Percentiles rank a stretch among this genome's conserved stretches.
These are phyloP conservation scores for Cordyceps farinosa DNA, from an alignment of 2,329 filamentous ascomycete species.

Conservation along the genomic window DNA sequence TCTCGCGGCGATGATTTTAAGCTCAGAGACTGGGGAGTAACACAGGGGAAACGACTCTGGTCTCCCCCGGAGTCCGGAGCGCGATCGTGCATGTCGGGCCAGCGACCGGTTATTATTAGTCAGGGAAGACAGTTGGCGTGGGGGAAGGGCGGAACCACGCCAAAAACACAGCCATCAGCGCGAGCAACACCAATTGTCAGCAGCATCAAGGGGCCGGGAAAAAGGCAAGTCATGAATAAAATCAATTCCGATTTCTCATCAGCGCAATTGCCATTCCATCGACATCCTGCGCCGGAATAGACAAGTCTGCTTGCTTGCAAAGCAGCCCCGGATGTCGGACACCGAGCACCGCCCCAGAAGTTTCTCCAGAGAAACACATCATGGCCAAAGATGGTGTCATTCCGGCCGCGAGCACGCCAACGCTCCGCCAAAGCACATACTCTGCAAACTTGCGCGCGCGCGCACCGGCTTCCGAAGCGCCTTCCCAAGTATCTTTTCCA, in stretches of 20 bases:
- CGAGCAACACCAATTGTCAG: neutral
- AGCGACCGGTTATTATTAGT: too few species aligned
- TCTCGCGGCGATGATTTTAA: neutral
- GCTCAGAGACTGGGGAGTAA: neutral
- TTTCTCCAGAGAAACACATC: neutral
- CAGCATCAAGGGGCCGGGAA: neutral
- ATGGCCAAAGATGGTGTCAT: constrained; percentile 12
- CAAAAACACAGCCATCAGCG: neutral
- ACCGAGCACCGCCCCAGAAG: constrained; percentile 6
- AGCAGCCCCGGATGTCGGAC: constrained; percentile 8
- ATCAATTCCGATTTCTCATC: too few species aligned
- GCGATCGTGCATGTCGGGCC: neutral
- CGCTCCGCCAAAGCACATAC: constrained; percentile 13
- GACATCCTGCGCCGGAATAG: too few species aligned
- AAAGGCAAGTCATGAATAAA: neutral
- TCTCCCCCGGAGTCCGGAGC: constrained; percentile 1
- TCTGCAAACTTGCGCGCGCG: neutral
- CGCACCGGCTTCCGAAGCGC: constrained; percentile 12
- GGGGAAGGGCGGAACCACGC: too few species aligned
- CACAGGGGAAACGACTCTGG: neutral
- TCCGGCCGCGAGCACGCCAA: constrained; percentile 15
- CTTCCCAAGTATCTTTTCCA: neutral
- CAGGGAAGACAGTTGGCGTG: too few species aligned
- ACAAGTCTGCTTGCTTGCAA: too few species aligned
- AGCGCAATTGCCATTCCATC: neutral